Conservation (phyloP, 495 filamentous ascomycete species). For the Neurospora sp. region DNA sequence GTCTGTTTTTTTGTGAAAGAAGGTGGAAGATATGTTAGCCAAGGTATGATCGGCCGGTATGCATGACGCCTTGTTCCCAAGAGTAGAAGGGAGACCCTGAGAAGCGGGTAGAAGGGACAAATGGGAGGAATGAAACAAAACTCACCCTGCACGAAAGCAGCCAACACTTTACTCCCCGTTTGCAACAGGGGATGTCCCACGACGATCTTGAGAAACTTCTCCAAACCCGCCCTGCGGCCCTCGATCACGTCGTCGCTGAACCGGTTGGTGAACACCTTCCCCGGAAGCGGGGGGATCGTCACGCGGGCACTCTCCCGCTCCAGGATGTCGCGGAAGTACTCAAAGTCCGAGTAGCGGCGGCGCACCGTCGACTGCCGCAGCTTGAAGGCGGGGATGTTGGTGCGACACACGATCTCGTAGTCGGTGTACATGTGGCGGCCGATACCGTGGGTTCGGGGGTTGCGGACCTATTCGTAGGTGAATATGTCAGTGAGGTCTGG, state of each 20-base stretch:
- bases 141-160: conserved; percentile 90
- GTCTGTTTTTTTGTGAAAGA: conserved; percentile 29
- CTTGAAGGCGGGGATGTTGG: conserved; percentile 98
- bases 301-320: conserved; percentile 91
- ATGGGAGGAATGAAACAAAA: conserved; percentile 8
- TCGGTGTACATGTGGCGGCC: conserved; percentile 96
- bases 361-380: conserved; percentile 72
- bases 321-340: conserved; percentile 96
- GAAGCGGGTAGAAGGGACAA: too few relatives aligned
- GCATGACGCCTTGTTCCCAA: too few relatives aligned
- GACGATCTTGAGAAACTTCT: conserved; percentile 95
- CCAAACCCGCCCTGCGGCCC: conserved; percentile 80
- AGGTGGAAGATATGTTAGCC: not conserved
- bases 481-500: not conserved
- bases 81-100: too few relatives aligned
- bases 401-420: conserved; percentile 93
- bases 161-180: conserved; percentile 93
- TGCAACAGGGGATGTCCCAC: conserved; percentile 93
- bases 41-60: too few relatives aligned
- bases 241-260: conserved; percentile 99
- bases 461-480: conserved; percentile 57
- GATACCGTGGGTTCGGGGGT: conserved; percentile 89
- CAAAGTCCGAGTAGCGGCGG: conserved; percentile 92
- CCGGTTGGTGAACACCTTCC: conserved; percentile 96
- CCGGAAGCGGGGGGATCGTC: conserved; percentile 89